Percentiles rank a stretch among this genome's conserved stretches.
These are phyloP conservation scores for Phytophthora boehmeriae DNA, from an alignment of 352 stramenopile species.

Conservation along the genomic window DNA sequence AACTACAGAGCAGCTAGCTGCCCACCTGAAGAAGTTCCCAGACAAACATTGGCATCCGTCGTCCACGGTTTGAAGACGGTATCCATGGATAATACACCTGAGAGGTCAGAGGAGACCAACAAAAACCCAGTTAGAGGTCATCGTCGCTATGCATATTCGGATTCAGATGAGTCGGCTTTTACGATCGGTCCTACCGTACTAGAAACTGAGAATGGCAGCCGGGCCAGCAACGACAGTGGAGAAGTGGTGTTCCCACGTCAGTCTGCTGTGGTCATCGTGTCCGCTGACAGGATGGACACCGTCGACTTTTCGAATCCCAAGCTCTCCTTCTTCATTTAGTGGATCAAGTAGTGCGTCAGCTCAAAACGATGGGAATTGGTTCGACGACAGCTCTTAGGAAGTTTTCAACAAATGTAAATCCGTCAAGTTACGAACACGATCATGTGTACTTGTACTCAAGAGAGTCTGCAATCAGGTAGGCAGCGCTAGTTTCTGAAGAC, in stretches of 20 bases:
- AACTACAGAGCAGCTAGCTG: slow-evolving; percentile 3
- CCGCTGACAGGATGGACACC: slow-evolving; percentile 46
- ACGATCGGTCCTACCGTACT: slow-evolving; percentile 17
- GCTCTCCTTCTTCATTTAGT: slow-evolving; percentile 53
- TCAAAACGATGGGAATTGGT: background rate
- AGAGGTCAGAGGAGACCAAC: slow-evolving; percentile 9
- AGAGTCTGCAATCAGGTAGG: slow-evolving; percentile 3
- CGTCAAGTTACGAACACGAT: slow-evolving; percentile 23
- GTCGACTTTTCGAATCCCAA: slow-evolving; percentile 50
- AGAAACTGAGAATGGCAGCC: slow-evolving; percentile 10
- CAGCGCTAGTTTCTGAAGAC: slow-evolving; percentile 17
- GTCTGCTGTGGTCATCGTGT: slow-evolving; percentile 44
- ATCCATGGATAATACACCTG: slow-evolving; percentile 16
- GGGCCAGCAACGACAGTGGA: background rate
- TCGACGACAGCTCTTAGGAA: slow-evolving; percentile 4
- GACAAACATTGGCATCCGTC: slow-evolving; percentile 22
- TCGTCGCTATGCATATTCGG: slow-evolving; percentile 3
- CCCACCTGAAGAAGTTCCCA: slow-evolving; percentile 2
- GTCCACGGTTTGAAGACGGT: slow-evolving; percentile 26
- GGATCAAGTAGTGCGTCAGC: slow-evolving; percentile 9
- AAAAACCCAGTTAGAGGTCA: background rate
- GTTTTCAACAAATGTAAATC: slow-evolving; percentile 34
- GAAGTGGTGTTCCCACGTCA: slow-evolving; percentile 5
- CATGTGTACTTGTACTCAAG: slow-evolving; percentile 11
- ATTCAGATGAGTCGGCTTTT: slow-evolving; percentile 31